A percentile compares a stretch with the other conserved stretches of the same genome.
Conservation (phyloP, 1,284 basidiomycete genomes). For the Exobasidium rhododendri region DNA sequence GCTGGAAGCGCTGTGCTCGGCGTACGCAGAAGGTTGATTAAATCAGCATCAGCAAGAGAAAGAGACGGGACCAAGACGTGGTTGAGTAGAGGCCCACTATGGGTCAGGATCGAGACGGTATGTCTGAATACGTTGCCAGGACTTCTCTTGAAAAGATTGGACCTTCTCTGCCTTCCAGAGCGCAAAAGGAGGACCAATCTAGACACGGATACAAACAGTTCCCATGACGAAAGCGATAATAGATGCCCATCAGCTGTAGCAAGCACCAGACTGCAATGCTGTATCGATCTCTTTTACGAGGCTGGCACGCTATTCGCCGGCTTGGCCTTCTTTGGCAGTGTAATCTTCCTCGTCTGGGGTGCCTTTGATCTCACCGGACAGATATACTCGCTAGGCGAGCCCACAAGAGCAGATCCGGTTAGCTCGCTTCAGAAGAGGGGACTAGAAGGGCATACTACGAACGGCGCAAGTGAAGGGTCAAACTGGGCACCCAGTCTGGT, state of each 20-base stretch:
- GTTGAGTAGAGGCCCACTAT: not conserved
- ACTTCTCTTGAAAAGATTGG: not conserved
- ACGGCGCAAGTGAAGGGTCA: not conserved
- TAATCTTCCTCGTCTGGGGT: not conserved
- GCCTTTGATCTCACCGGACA: not conserved
- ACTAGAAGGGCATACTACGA: not conserved
- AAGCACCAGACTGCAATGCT: too few species aligned
- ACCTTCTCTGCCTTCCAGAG: not conserved
- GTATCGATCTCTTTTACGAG: conserved; percentile 1
- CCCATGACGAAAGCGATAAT: too few species aligned
- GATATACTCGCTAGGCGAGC: not conserved
- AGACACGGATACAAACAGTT: too few species aligned
- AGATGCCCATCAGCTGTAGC: too few species aligned
- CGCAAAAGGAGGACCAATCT: not conserved
- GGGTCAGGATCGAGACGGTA: conserved; percentile 4
- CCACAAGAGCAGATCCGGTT: too few species aligned
- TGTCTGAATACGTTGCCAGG: not conserved
- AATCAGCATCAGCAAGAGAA: not conserved
- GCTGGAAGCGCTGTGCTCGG: not conserved
- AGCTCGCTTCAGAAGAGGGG: not conserved
- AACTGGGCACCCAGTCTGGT: not conserved
- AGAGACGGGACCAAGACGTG: not conserved
- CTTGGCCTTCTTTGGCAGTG: not conserved
- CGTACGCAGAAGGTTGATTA: not conserved
- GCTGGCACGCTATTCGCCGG: conserved; percentile 1